These are phyloP conservation scores for Cyclotella baltica DNA, from an alignment of 108 stramenopile genomes.

Conservation along the genomic window DNA sequence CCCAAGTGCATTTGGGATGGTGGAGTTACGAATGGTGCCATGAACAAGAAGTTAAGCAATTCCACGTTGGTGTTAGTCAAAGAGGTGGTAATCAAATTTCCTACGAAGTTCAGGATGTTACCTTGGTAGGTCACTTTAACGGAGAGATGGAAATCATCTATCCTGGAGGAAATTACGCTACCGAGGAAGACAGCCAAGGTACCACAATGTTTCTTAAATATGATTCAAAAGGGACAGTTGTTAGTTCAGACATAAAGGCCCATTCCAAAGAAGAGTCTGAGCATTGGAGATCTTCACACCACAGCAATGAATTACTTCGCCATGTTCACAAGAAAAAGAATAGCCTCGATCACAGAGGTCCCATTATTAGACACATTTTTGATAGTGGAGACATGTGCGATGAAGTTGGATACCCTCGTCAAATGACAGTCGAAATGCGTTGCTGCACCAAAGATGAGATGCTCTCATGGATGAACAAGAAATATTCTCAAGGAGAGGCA, in stretches of 20 bases:
- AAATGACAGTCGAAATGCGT: slow-evolving; percentile 54
- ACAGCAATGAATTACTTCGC: slow-evolving; percentile 7
- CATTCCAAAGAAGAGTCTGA: neutral
- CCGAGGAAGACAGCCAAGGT: slow-evolving; percentile 13
- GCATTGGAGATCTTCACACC: neutral
- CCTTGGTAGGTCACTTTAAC: slow-evolving; percentile 62
- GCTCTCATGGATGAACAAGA: slow-evolving; percentile 32
- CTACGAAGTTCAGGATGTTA: slow-evolving; percentile 60
- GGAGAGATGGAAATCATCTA: slow-evolving; percentile 29
- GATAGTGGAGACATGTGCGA: slow-evolving; percentile 66
- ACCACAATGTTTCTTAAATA: neutral
- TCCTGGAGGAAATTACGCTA: slow-evolving; percentile 26
- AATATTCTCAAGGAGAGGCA: too few relatives aligned
- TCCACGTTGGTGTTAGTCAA: slow-evolving; percentile 66
- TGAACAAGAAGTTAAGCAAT: slow-evolving; percentile 69
- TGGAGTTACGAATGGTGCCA: slow-evolving; percentile 95
- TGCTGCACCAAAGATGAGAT: slow-evolving; percentile 72
- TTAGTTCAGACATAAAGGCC: neutral
- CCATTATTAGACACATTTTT: slow-evolving; percentile 42
- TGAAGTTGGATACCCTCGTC: slow-evolving; percentile 60
- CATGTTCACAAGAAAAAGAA: neutral
- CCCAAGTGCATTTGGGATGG: slow-evolving; percentile 80
- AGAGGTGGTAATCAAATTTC: neutral
- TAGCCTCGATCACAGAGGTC: slow-evolving; percentile 13
- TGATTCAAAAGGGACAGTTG: neutral